phyloP scores from a whole-genome alignment of 2,329 filamentous ascomycete genomes.

The Grosmannia serpens region DNA sequence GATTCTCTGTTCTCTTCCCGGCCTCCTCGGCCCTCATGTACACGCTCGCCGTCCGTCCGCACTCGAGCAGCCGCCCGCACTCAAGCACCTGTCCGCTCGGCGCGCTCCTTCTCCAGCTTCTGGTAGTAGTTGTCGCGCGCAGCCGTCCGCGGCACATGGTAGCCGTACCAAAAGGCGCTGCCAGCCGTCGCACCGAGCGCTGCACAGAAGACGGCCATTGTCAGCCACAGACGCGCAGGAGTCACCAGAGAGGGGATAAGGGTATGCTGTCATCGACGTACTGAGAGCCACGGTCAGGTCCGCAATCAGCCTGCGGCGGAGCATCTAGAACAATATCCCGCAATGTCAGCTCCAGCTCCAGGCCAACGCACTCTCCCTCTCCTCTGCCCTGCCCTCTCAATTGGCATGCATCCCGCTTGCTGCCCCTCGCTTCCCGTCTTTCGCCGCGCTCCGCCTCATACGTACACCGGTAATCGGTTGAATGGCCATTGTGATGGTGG shows the following conservation, averaged over 20 bases:
- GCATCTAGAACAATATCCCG: conserved; percentile 34
- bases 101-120: conserved; percentile 46
- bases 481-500: conserved; percentile 37
- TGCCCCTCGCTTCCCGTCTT: not conserved
- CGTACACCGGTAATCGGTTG: conserved; percentile 49
- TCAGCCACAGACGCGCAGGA: not conserved
- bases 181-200: conserved; percentile 43
- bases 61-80: no score
- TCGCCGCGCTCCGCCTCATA: conserved; percentile 14
- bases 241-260: no score
- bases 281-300: conserved; percentile 45
- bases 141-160: conserved; percentile 47
- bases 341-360: conserved; percentile 2
- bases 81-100: conserved; percentile 17
- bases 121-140: conserved; percentile 47
- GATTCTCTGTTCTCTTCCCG: no score
- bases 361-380: not conserved
- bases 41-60: not conserved
- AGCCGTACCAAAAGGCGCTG: conserved; percentile 51
- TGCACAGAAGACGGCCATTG: conserved; percentile 25
- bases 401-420: not conserved
- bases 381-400: not conserved
- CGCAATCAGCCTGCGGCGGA: conserved; percentile 46
- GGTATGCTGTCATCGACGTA: conserved; percentile 26
- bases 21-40: not conserved